Percentiles rank a stretch among this genome's conserved stretches.
These are phyloP conservation scores for Botrytis sinoallii DNA, from an alignment of 2,329 filamentous ascomycete genomes.

Conservation along the genomic window DNA sequence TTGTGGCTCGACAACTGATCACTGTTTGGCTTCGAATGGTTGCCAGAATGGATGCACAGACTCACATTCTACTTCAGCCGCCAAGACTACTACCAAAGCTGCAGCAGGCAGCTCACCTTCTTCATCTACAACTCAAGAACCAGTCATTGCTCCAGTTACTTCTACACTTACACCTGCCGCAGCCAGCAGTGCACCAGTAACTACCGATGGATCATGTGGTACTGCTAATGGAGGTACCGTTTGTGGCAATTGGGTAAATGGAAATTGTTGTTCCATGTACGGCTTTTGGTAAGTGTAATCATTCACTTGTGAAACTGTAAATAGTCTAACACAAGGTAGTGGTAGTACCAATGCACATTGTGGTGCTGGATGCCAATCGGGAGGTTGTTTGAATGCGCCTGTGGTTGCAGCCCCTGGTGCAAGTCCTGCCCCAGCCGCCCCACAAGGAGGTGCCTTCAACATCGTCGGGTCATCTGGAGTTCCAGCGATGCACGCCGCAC, in stretches of 20 bases:
- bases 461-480: slow-evolving; percentile 56
- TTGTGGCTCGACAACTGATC: slow-evolving; percentile 34
- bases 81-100: slow-evolving; percentile 22
- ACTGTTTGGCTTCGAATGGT: slow-evolving; percentile 33
- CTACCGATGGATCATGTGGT: slow-evolving; percentile 54
- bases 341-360: slow-evolving; percentile 48
- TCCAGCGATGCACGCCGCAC: slow-evolving; percentile 60
- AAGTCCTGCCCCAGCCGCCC: slow-evolving; percentile 44
- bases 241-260: slow-evolving; percentile 51
- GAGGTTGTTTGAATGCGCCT: slow-evolving; percentile 46
- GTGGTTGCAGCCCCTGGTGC: slow-evolving; percentile 36
- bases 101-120: background rate
- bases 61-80: slow-evolving; percentile 21
- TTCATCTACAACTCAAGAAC: slow-evolving; percentile 28
- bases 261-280: slow-evolving; percentile 56
- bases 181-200: slow-evolving; percentile 39
- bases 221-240: slow-evolving; percentile 46
- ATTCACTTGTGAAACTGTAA: background rate
- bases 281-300: slow-evolving; percentile 47
- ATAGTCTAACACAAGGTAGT: slow-evolving; percentile 29
- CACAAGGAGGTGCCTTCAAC: slow-evolving; percentile 46
- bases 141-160: slow-evolving; percentile 30
- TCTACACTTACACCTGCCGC: slow-evolving; percentile 27
- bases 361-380: slow-evolving; percentile 55
- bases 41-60: slow-evolving; percentile 37